Conservation (phyloP, 2,329 filamentous ascomycete species). For the Beauveria sp. region DNA sequence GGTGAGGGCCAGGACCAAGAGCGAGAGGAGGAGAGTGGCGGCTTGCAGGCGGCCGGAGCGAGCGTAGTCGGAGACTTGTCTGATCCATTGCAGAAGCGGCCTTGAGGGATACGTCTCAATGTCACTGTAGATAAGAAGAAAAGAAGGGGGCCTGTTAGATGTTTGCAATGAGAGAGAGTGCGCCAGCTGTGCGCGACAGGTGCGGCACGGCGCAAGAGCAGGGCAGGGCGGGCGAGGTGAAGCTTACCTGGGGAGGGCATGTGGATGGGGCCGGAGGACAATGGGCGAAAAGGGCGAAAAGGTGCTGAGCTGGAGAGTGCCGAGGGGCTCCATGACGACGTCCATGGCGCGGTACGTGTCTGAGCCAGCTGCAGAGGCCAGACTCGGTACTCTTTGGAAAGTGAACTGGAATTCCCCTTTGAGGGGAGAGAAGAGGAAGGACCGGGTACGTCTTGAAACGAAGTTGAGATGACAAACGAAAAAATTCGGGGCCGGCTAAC, state of each 20-base stretch:
- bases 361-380: constrained; percentile 1
- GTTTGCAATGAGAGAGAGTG: not conserved
- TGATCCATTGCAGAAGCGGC: constrained; percentile 29
- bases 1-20: constrained; percentile 24
- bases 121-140: not conserved
- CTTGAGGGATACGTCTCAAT: constrained; percentile 4
- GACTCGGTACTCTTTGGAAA: not conserved
- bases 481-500: not conserved
- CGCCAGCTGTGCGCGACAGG: not conserved
- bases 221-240: not conserved
- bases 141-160: not conserved
- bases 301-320: constrained; percentile 23
- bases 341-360: constrained; percentile 19
- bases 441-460: too few relatives aligned
- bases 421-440: not conserved
- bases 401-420: not conserved
- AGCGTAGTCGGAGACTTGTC: constrained; percentile 29
- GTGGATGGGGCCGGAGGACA: constrained; percentile 13
- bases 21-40: constrained; percentile 28
- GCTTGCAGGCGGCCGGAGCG: constrained; percentile 34
- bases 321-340: constrained; percentile 24
- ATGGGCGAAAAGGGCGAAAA: constrained; percentile 12
- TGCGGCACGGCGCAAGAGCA: not conserved
- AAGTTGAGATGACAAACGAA: not conserved
- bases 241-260: constrained; percentile 10